Evolutionary conservation across 2,329 filamentous ascomycete species (phyloP), one percentile per base, ranked within the genome.

Genomic region (Cercospora sp.): DNA sequence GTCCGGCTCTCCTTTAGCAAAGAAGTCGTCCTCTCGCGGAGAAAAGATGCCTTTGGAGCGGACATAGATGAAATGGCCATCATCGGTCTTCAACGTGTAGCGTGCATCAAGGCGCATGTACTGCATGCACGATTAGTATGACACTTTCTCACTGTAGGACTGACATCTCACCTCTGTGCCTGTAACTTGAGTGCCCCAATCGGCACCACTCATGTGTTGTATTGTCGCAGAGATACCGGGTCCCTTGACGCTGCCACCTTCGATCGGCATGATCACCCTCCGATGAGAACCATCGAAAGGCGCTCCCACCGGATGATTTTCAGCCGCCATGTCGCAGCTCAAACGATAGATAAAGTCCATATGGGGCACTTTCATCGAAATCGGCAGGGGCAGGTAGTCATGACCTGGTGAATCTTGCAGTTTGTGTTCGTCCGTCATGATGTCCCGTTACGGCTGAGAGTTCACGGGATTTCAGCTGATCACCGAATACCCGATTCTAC

Each of bases 341-440:
- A 74, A 57, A 24, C 72, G 73, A 58, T 74, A 74, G 5, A 74
- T 69, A 45, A 73, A 74, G 8, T 74, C 71, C 32, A 74, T 30
- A 21, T 64, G 66, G 1, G 73, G 71, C 16, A 70, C 45, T n/a
- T 67, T 63, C 64, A 71, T 73, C 5, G 55, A 55, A 26, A 70
- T 51, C 1, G 57, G 66, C 24, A 65, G 51, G 37, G 21, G 21
- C 10, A 65, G 24, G 37, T 59, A 59, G 8, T 58, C 55, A 62
- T 59, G n/a, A 45, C 65, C 61, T 26, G 64, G 53, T 9, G 55
- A 61, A 30, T 49, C 32, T 57, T 66, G 26, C n/a, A 63, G 28
- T 18, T 53, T 30, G 34, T 45, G 45, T 10, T 24, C 26, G 61
- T 57, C 21, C 30, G 62, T 24, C 66, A 70, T 65, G 10, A 12